phyloP scores from a whole-genome alignment of 2,329 filamentous ascomycete genomes.

The Zymoseptoria passerinii region DNA sequence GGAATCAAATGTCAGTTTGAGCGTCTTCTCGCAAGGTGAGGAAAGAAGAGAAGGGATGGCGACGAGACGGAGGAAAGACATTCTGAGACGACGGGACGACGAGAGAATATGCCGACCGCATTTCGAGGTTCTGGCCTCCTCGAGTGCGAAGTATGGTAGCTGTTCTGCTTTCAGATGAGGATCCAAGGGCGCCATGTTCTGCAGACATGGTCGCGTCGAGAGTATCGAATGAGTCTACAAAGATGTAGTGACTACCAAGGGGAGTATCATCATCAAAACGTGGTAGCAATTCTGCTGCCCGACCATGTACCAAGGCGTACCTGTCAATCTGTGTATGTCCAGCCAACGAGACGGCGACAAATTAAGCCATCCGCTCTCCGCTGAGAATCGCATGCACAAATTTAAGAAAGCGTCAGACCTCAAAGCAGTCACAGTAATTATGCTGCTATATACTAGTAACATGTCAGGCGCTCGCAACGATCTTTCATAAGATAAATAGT shows the following conservation, averaged over 20 bases:
- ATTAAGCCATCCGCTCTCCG: too few relatives aligned
- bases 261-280: neutral
- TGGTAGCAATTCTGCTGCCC: neutral
- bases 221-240: neutral
- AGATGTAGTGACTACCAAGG: neutral
- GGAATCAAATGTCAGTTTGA: neutral
- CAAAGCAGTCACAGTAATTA: neutral
- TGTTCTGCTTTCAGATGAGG: neutral
- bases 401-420: neutral
- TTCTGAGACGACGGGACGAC: neutral
- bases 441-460: neutral
- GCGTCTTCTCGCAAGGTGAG: neutral
- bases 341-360: neutral
- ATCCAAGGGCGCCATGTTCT: neutral
- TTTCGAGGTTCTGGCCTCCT: neutral
- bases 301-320: neutral
- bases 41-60: neutral
- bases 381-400: neutral
- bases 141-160: neutral
- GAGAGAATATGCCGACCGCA: neutral
- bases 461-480: neutral
- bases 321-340: neutral
- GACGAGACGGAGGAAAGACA: neutral
- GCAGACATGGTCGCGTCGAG: neutral
- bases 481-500: neutral